Conservation (phyloP, 768 basidiomycete species). For the Sistotremastrum niveocremeum region DNA sequence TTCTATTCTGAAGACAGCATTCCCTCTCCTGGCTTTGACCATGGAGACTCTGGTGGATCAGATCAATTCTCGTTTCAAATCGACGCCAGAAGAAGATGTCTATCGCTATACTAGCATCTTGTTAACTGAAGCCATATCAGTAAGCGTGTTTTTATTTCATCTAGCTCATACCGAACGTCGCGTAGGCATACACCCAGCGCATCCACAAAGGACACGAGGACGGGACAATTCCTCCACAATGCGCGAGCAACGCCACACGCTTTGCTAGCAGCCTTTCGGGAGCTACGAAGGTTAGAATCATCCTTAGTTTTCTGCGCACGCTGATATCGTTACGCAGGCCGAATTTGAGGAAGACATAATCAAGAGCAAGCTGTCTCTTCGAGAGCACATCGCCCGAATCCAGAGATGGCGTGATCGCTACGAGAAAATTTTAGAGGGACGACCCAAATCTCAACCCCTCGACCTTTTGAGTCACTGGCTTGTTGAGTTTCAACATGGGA, state of each 20-base stretch:
- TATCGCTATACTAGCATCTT: conserved; percentile 84
- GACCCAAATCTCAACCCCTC: conserved; percentile 73
- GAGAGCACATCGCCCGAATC: conserved; percentile 81
- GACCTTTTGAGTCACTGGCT: conserved; percentile 85
- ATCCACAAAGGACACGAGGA: conserved; percentile 57
- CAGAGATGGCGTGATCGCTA: conserved; percentile 89
- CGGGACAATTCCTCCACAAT: conserved; percentile 41
- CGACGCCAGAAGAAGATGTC: conserved; percentile 81
- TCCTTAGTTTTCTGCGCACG: background rate
- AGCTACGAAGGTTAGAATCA: conserved; percentile 35
- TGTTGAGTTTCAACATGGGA: conserved; percentile 94
- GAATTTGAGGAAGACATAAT: conserved; percentile 90
- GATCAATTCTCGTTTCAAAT: conserved; percentile 79
- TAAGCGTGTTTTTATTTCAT: conserved; percentile 18
- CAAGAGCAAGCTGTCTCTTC: conserved; percentile 58
- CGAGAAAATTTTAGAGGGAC: conserved; percentile 68
- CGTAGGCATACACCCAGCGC: conserved; percentile 55
- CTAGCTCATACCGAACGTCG: background rate
- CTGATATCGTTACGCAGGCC: conserved; percentile 32
- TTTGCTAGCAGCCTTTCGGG: conserved; percentile 47
- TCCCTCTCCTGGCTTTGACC: conserved; percentile 87
- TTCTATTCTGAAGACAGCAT: conserved; percentile 87
- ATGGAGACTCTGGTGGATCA: conserved; percentile 97
- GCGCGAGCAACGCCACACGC: conserved; percentile 41
- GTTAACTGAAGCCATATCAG: conserved; percentile 76